These are phyloP conservation scores for Massariosphaeria phaeospora DNA, from an alignment of 495 filamentous ascomycete species.

Conservation along the genomic window DNA sequence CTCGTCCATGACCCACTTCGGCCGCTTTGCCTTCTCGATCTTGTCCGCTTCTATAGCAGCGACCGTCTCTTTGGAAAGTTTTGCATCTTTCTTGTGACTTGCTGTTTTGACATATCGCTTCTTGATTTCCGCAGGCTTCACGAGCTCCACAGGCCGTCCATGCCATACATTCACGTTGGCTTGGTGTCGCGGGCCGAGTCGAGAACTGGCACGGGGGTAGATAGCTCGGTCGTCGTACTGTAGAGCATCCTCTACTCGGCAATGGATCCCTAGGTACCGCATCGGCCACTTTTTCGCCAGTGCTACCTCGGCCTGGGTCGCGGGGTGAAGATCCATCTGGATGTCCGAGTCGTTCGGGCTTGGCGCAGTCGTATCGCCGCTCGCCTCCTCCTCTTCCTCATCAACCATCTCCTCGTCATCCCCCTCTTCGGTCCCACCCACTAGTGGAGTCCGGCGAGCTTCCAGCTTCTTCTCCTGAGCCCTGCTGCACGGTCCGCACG, in stretches of 20 bases:
- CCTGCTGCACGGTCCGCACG: conserved; percentile 90
- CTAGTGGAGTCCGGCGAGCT: conserved; percentile 75
- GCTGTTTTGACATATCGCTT: conserved; percentile 62
- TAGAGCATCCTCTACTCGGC: conserved; percentile 89
- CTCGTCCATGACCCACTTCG: conserved; percentile 90
- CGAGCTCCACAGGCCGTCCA: conserved; percentile 78
- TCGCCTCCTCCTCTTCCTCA: conserved; percentile 70
- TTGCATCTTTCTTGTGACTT: conserved; percentile 62
- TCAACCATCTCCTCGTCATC: conserved; percentile 63
- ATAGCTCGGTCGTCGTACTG: conserved; percentile 94
- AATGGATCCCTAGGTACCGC: conserved; percentile 92
- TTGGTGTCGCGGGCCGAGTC: conserved; percentile 87
- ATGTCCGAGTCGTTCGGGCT: conserved; percentile 45
- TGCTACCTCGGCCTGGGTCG: conserved; percentile 83
- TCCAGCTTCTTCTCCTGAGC: conserved; percentile 90
- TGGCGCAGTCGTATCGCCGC: conserved; percentile 43
- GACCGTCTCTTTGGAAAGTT: conserved; percentile 69
- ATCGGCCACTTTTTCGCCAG: conserved; percentile 94
- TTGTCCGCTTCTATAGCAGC: conserved; percentile 78
- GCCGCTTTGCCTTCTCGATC: conserved; percentile 67
- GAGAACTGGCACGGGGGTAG: conserved; percentile 90
- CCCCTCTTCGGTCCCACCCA: conserved; percentile 57
- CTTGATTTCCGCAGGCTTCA: conserved; percentile 82
- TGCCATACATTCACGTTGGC: conserved; percentile 79
- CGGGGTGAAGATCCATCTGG: conserved; percentile 56